These are phyloP conservation scores for Cytospora piceicola DNA, from an alignment of 2,329 filamentous ascomycete species.

Conservation along the genomic window DNA sequence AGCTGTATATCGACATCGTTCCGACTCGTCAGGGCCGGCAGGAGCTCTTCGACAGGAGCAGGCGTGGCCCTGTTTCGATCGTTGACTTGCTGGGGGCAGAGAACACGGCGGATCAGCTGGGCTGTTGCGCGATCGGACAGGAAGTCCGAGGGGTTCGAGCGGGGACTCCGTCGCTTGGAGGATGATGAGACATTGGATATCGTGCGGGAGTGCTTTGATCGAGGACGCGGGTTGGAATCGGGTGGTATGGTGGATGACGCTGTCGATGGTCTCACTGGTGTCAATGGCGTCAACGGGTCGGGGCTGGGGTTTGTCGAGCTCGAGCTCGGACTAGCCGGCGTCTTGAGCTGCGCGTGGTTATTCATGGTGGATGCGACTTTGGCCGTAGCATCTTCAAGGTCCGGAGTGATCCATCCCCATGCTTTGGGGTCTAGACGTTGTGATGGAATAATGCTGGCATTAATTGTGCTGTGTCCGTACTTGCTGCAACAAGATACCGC, in stretches of 20 bases:
- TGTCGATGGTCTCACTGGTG: conserved; percentile 10
- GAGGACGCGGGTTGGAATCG: conserved; percentile 38
- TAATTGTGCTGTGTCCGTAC: neutral
- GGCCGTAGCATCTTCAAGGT: conserved; percentile 20
- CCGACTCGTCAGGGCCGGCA: conserved; percentile 90
- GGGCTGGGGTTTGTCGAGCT: conserved; percentile 18
- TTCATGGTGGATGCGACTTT: conserved; percentile 26
- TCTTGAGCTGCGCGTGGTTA: conserved; percentile 23
- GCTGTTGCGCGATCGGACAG: conserved; percentile 79
- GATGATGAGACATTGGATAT: conserved; percentile 34
- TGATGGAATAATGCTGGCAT: neutral
- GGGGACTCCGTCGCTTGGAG: conserved; percentile 24
- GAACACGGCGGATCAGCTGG: conserved; percentile 78
- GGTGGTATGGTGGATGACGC: conserved; percentile 10
- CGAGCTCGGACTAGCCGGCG: conserved; percentile 22
- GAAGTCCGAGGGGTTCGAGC: conserved; percentile 46
- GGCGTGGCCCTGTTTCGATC: conserved; percentile 58
- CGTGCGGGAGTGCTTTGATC: conserved; percentile 35
- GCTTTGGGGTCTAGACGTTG: neutral
- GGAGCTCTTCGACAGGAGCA: conserved; percentile 75
- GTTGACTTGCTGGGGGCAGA: conserved; percentile 73
- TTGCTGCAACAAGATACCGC: neutral
- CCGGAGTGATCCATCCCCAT: neutral
- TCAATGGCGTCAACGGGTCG: conserved; percentile 18
- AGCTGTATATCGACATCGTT: conserved; percentile 93